Evolutionary conservation across 176 grass and related monocot species (phyloP).

Genomic region (Rhynchospora breviuscula): DNA sequence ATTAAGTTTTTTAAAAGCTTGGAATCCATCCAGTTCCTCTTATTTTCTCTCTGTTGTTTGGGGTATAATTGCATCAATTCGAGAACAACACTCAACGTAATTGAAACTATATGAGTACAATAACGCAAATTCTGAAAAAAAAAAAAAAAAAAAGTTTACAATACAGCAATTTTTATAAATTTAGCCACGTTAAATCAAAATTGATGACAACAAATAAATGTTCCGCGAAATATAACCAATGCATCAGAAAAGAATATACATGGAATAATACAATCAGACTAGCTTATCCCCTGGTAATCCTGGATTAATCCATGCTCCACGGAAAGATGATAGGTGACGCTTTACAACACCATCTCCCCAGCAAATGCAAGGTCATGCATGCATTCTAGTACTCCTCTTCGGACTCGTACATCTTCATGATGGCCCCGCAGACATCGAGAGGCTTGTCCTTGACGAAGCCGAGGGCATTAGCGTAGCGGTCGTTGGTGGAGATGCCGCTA

Average conservation of each 20-base stretch:
- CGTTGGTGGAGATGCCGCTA: conserved; percentile 44
- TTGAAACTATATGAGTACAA: not conserved
- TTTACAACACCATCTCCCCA: conserved; percentile 2
- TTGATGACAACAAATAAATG: not conserved
- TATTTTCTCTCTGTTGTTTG: too few species aligned
- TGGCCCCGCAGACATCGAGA: conserved; percentile 26
- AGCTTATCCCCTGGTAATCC: not conserved
- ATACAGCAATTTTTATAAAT: not conserved
- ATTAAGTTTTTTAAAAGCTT: too few species aligned
- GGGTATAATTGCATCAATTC: too few species aligned
- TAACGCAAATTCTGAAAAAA: not conserved
- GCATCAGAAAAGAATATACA: not conserved
- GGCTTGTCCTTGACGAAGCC: conserved; percentile 56
- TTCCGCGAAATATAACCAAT: conserved; percentile 3
- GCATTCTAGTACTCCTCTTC: conserved; percentile 31
- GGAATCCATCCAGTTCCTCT: too few species aligned
- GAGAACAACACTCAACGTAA: not conserved
- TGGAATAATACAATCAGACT: not conserved
- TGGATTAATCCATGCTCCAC: not conserved
- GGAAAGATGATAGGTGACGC: not conserved
- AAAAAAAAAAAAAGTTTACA: not conserved
- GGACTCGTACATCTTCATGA: conserved; percentile 46
- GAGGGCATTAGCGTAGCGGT: conserved; percentile 52
- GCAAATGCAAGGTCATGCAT: not conserved
- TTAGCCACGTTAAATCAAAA: not conserved